phyloP scores from a whole-genome alignment of 805 yeast species.

The Torulaspora maleeae region DNA sequence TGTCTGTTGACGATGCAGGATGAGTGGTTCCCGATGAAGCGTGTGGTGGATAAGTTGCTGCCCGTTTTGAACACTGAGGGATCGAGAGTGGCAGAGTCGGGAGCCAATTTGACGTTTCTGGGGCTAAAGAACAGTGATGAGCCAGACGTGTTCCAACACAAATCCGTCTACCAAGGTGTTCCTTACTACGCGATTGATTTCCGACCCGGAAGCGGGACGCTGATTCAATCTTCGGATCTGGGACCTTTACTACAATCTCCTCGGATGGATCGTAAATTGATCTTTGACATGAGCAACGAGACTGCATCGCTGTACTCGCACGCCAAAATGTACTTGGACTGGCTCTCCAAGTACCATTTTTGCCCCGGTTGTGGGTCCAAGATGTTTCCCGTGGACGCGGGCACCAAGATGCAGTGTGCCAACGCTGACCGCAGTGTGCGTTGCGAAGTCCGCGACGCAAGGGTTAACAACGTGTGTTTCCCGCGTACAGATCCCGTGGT shows the following conservation, averaged over 20 bases:
- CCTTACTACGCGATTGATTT: constrained; percentile 65
- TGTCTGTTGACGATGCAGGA: constrained; percentile 9
- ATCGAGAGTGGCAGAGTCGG: constrained; percentile 16
- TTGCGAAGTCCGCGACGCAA: constrained; percentile 39
- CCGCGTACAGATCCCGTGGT: constrained; percentile 91
- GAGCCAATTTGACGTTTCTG: constrained; percentile 24
- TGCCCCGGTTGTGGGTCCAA: constrained; percentile 84
- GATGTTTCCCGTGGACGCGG: constrained; percentile 61
- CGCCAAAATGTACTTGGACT: constrained; percentile 78
- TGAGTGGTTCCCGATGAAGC: constrained; percentile 5
- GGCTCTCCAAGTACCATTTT: constrained; percentile 67
- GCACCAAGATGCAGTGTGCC: constrained; percentile 56
- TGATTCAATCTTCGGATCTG: constrained; percentile 8
- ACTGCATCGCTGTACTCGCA: constrained; percentile 74
- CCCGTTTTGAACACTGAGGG: constrained; percentile 15
- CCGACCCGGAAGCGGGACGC: constrained; percentile 9
- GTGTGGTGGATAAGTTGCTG: constrained; percentile 4
- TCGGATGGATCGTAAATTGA: constrained; percentile 5
- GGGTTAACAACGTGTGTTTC: constrained; percentile 73
- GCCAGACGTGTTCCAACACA: constrained; percentile 39
- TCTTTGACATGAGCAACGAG: constrained; percentile 23
- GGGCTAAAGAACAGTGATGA: constrained; percentile 17
- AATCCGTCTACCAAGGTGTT: constrained; percentile 49
- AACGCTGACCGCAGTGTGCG: constrained; percentile 13
- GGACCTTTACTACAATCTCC: constrained; percentile 6